Evolutionary conservation across 1,284 basidiomycete genomes (phyloP).

Genomic region (Pseudozyma thailandica): DNA sequence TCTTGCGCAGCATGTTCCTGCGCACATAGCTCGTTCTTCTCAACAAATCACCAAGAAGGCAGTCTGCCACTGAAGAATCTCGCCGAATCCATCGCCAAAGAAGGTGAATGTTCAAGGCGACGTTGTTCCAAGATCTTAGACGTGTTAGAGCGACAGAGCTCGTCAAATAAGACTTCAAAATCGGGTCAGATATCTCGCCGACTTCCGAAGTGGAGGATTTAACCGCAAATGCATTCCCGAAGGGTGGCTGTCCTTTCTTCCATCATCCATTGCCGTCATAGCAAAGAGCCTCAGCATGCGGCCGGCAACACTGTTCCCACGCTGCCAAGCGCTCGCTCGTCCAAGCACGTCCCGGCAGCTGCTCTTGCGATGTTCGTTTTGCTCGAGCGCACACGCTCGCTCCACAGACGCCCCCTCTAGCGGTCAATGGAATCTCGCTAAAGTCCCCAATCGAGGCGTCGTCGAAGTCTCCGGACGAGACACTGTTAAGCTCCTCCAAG

Average conservation of each 20-base stretch:
- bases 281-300: slow-evolving; percentile 1
- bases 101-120: no score
- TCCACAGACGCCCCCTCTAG: slow-evolving; percentile 1
- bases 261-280: background rate
- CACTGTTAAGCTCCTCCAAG: slow-evolving; percentile 86
- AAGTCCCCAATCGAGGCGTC: slow-evolving; percentile 67
- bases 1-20: no score
- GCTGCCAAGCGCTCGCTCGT: background rate
- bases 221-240: background rate
- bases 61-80: no score
- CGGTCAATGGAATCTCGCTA: slow-evolving; percentile 25
- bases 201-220: slow-evolving; percentile 1
- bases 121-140: no score
- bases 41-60: no score
- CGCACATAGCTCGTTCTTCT: no score
- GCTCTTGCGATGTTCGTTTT: slow-evolving; percentile 10
- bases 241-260: background rate
- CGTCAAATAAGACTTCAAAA: background rate
- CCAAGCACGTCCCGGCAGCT: background rate
- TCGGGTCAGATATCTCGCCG: background rate
- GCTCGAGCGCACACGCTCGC: background rate
- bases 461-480: slow-evolving; percentile 84
- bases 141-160: no score
- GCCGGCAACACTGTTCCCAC: background rate
- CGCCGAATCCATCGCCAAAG: no score